Conservation (phyloP, 2,329 filamentous ascomycete species). For the Endocalyx cinctus region DNA sequence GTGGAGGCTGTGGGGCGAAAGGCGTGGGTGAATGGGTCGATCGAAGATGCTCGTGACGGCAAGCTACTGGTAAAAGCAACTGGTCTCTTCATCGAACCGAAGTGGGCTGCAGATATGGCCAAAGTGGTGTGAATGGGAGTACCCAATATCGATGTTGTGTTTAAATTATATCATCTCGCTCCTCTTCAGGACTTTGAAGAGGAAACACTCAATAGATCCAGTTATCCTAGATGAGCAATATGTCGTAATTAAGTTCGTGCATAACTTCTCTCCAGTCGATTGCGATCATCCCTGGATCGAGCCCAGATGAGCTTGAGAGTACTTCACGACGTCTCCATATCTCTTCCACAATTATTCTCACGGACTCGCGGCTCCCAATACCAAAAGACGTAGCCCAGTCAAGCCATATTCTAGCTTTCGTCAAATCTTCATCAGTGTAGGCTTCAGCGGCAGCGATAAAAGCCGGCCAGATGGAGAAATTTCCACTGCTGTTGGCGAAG, state of each 20-base stretch:
- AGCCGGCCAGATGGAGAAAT: conserved; percentile 3
- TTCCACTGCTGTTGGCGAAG: not conserved
- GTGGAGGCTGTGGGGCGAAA: conserved; percentile 1
- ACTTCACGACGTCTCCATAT: conserved; percentile 1
- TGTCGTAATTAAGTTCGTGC: conserved; percentile 1
- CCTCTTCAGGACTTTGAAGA: too few relatives aligned
- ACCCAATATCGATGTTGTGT: too few relatives aligned
- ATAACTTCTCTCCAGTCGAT: conserved; percentile 2
- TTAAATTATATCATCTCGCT: too few relatives aligned
- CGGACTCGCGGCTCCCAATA: not conserved
- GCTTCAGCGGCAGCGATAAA: conserved; percentile 3
- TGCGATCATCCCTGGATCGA: conserved; percentile 1
- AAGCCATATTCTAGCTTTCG: not conserved
- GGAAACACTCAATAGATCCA: not conserved
- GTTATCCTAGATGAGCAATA: not conserved
- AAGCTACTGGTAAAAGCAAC: not conserved
- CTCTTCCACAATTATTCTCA: conserved; percentile 1
- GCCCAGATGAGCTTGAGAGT: not conserved
- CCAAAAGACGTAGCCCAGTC: not conserved
- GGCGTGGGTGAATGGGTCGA: not conserved
- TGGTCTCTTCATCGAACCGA: conserved; percentile 1
- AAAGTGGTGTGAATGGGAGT: conserved; percentile 2
- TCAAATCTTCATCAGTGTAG: conserved; percentile 1
- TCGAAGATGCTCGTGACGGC: not conserved
- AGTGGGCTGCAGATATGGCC: not conserved